Base-by-base conservation (phyloP, 2,329 filamentous ascomycete species). In the Fusarium torulosum region DNA sequence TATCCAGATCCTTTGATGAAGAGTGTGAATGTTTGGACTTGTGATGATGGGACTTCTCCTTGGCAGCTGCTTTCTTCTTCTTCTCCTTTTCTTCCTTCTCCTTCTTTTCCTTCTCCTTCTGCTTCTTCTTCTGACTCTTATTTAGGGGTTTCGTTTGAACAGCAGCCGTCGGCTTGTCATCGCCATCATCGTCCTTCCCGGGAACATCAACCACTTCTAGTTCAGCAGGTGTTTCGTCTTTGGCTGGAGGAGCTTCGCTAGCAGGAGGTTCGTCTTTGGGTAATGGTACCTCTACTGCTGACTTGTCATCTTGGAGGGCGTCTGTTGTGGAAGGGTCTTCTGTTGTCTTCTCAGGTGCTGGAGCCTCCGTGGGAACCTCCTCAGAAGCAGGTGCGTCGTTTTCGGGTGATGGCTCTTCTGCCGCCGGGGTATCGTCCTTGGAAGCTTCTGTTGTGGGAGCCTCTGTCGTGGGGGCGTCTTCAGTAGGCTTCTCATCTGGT, bases 21-120 rank as follows among this genome's bases (percentile, higher is more conserved):
- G 62, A 59, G 35, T 54, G 52, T 23, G 66, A 66, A 33, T 69
- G 66, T 55, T 66, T 66, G n/a, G 68, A 55, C 55, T 71, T 71
- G 53, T 56, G 60, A 45, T 64, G 66, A 35, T 67, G 66, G 41
- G 62, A 49, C 35, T 70, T 70, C 38, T 70, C 66, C 45, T 70
- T 70, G n/a, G 53, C 44, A 37, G 58, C 51, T 43, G 62, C 43
- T 45, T 70, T 70, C 33, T 67, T 70, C 50, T 55, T 65, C 44
- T 70, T 59, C 29, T 63, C 55, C 11, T 50, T 51, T 25, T 60
- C 35, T 8, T 66, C 41, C 17, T 94, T 93, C 77, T 89, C 90
- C 45, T 86, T 85, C 84, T 68, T 52, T 40, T 86, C 33, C 31
- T 70, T 63, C 35, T 66, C 58, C 42, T 73, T 69, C n/a, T 70